Base-by-base conservation (phyloP, 2,329 filamentous ascomycete species). In the Pseudonectria buxi region DNA sequence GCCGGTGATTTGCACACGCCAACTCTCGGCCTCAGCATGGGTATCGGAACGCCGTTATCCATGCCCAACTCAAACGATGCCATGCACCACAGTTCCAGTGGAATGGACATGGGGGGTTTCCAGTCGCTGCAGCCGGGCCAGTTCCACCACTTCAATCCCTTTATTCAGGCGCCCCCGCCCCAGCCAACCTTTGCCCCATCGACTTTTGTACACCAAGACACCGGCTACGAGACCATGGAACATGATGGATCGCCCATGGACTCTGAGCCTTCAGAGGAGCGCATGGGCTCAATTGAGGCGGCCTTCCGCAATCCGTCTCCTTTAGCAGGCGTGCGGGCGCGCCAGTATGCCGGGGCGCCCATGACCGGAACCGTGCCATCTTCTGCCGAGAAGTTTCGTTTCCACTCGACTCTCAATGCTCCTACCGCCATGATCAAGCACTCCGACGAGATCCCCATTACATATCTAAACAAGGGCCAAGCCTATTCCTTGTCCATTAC, bases 401-500 rank as follows among this genome's bases (percentile, higher is more conserved):
- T 86, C 56, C 85, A 92, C 56, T 83, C 86, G 33, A 92, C 86
- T 1, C 65, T 98, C 30, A 94, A 94, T 58, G 90, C 92, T 1
- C 88, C 90, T 3, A 98, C 92, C 0, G 92, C 92, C 7, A 98
- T 96, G 92, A 83, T 94, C 54, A 94, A 85, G 59, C 81, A 88
- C 43, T 64, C 79, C 2, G 84, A 94, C 41, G 90, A 96, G 58
- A 94, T 96, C 15, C 92, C 92, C 0, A 78, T 96, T n/a, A 95
- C 90, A 0, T 98, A 98, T 57, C 74, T 98, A 13, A 98, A 98
- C 67, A 96, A 96, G 62, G 89, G 90, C 15, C 90, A 96, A 58
- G 86, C 88, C 12, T 98, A 98, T 58, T 85, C 86, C 0, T 69
- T 98, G 13, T 84, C 85, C 3, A 75, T 98, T 18, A 69, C 84